Conservation (phyloP, 495 filamentous ascomycete genomes). For the Cercophora scortea region DNA sequence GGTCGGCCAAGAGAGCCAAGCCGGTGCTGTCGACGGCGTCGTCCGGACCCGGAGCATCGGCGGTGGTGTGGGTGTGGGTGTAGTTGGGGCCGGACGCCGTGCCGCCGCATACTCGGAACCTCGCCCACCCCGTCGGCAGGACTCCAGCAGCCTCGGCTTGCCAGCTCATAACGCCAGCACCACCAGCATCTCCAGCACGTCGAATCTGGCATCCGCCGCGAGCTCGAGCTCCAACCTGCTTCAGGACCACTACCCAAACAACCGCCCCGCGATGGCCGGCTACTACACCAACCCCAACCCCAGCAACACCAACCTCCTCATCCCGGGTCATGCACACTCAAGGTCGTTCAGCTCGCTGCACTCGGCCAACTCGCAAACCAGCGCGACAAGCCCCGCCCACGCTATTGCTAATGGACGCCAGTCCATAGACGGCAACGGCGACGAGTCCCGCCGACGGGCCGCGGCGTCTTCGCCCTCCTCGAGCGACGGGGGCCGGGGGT, state of each 20-base stretch:
- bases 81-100: not conserved
- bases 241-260: constrained; percentile 8
- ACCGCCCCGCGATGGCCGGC: not conserved
- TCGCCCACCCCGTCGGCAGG: constrained; percentile 16
- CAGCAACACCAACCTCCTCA: constrained; percentile 17
- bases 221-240: constrained; percentile 34
- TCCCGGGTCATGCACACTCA: constrained; percentile 15
- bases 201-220: constrained; percentile 25
- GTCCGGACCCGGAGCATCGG: constrained; percentile 5
- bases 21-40: constrained; percentile 33
- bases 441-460: not conserved
- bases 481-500: constrained; percentile 15
- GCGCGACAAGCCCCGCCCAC: constrained; percentile 7
- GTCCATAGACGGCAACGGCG: not conserved
- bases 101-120: constrained; percentile 1
- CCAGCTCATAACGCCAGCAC: constrained; percentile 15
- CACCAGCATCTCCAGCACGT: constrained; percentile 19
- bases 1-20: constrained; percentile 50
- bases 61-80: not conserved
- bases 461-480: not conserved
- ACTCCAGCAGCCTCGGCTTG: constrained; percentile 9
- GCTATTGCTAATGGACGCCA: too few species aligned
- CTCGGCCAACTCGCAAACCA: constrained; percentile 26
- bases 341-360: constrained; percentile 30
- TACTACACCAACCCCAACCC: constrained; percentile 4